These are phyloP conservation scores for Saxophila tyrrhenica DNA, from an alignment of 495 filamentous ascomycete genomes.

Conservation along the genomic window DNA sequence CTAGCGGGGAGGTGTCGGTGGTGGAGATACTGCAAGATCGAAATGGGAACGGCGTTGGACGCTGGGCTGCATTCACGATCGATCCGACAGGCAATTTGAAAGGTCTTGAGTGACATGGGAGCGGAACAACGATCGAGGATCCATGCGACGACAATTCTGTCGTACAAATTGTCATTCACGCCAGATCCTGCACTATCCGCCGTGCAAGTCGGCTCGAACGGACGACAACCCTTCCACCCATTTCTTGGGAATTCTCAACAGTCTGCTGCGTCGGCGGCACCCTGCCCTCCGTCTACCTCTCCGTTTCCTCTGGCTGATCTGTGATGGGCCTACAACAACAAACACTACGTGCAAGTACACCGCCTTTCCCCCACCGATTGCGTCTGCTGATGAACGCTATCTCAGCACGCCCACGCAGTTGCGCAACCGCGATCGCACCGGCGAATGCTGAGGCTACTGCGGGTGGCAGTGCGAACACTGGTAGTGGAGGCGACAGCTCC, in stretches of 20 bases:
- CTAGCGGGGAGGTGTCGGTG: constrained; percentile 17
- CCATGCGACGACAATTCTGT: no score
- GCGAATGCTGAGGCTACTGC: no score
- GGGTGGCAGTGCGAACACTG: neutral
- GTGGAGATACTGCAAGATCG: constrained; percentile 27
- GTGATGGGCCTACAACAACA: neutral
- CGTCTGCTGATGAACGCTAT: neutral
- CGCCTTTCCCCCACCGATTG: neutral
- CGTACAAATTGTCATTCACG: no score
- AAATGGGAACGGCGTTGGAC: constrained; percentile 18
- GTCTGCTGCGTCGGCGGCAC: neutral
- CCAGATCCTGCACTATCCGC: no score
- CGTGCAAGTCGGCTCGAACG: no score
- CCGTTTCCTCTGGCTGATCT: neutral
- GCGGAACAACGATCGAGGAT: neutral
- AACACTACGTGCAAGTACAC: neutral
- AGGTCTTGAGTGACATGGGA: neutral
- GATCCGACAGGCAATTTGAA: neutral
- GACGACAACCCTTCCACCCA: no score
- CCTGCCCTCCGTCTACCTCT: neutral
- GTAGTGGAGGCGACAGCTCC: no score
- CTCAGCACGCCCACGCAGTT: neutral
- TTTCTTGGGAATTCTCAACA: neutral
- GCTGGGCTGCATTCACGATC: constrained; percentile 19
- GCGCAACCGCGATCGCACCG: neutral